Evolutionary conservation across 78 protist species (phyloP), one percentile per base, ranked within the genome.

Genomic region (Dictyostelium firmibasis): DNA sequence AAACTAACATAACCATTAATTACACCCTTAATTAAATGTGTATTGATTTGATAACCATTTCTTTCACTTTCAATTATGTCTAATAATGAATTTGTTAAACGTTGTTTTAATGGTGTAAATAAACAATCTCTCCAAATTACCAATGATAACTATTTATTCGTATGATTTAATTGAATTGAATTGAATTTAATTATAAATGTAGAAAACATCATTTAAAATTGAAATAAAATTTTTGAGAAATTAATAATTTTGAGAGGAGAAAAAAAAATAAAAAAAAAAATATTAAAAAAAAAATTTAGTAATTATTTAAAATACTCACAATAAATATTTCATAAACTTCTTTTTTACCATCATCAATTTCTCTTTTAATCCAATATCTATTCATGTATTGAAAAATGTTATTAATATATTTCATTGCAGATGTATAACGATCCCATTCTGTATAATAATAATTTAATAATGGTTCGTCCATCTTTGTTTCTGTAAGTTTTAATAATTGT

Each of bases 281-380:
- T 60, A 23, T 60, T 60, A 4, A 60, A 18, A 60, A 18, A 60
- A 60, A 60, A 18, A 60, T 23, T 20, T 8, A 60, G n/a, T n/a
- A n/a, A n/a, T n/a, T 18, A 14, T 18, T 5, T 60, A 44, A 53
- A 29, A 62, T 60, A 91, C 33, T 29, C 23, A 97, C 97, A 60
- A 83, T 84, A 70, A 44, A 70, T 20, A 97, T 93, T 74, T 92
- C 96, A 82, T 95, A 91, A 62, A 97, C 94, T 62, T 91, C 93
- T 76, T 62, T 79, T 69, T 88, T 82, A 29, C 95, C 93, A 36
- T 97, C 98, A 14, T 93, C 97, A 18, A 72, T 67, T 57, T 96
- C 97, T 69, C 98, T 84, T 50, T 87, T 84, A 62, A 97, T 83
- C 97, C 97, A 97, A 74, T 96, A 92, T 31, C 98, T 96, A 72